Conservation (phyloP, 2,329 filamentous ascomycete species). For the Nigrospora oryzae region DNA sequence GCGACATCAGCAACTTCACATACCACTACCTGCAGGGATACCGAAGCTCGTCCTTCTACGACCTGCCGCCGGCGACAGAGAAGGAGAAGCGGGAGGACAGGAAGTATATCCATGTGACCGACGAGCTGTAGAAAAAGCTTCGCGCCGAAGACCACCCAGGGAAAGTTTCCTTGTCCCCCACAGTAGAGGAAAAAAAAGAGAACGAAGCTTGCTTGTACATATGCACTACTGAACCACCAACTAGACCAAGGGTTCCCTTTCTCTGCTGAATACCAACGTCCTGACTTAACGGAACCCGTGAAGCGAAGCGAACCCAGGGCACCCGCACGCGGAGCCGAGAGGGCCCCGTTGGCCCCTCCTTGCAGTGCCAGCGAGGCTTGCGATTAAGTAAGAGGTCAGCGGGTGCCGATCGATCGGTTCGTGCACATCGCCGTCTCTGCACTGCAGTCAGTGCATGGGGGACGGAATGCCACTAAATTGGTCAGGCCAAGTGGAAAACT, state of each 20-base stretch:
- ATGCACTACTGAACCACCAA: not conserved
- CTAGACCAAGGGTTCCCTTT: constrained; percentile 1
- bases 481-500: no score
- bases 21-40: constrained; percentile 95
- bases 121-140: constrained; percentile 59
- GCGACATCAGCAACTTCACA: constrained; percentile 76
- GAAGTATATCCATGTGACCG: constrained; percentile 92
- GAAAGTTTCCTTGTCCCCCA: not conserved
- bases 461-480: no score
- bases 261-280: not conserved
- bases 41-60: constrained; percentile 81
- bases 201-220: constrained; percentile 24
- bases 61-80: constrained; percentile 89
- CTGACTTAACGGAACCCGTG: no score
- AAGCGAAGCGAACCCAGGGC: no score
- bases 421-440: no score
- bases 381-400: no score
- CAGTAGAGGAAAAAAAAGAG: constrained; percentile 6
- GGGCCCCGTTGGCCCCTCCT: no score
- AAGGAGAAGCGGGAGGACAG: constrained; percentile 90
- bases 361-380: no score
- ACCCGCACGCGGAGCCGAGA: no score
- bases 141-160: not conserved
- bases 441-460: no score
- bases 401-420: no score